Evolutionary conservation across 2,329 filamentous ascomycete species (phyloP).

Genomic region (Neonectria sp.): DNA sequence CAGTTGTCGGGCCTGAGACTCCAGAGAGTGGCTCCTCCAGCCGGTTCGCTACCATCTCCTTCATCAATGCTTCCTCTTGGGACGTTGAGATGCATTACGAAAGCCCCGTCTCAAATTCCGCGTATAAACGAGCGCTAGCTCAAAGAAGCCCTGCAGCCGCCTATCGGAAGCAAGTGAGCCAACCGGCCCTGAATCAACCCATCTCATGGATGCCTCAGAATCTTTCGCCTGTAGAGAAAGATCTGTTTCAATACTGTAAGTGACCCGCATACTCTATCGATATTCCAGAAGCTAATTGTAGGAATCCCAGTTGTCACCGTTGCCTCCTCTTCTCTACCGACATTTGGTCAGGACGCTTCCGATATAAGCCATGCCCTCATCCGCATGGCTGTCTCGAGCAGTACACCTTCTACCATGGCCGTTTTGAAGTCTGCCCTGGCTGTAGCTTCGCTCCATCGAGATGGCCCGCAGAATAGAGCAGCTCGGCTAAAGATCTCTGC

Average conservation of each 20-base stretch:
- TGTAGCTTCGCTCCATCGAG: constrained; percentile 33
- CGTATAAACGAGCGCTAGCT: not conserved
- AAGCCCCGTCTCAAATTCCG: not conserved
- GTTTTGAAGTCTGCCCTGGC: constrained; percentile 33
- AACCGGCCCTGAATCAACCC: not conserved
- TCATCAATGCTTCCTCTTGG: constrained; percentile 29
- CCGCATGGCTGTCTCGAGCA: constrained; percentile 36
- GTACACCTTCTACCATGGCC: constrained; percentile 23
- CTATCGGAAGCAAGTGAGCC: accelerated
- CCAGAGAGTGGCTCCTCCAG: not conserved
- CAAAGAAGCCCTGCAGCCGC: accelerated
- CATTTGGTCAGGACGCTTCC: constrained; percentile 31
- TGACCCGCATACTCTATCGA: not conserved
- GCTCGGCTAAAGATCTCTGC: constrained; percentile 31
- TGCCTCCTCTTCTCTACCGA: constrained; percentile 33
- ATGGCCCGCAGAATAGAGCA: accelerated
- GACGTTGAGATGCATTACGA: constrained; percentile 35
- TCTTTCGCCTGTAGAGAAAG: constrained; percentile 40
- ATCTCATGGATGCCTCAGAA: not conserved
- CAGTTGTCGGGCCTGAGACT: constrained; percentile 29
- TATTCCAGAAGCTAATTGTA: not conserved
- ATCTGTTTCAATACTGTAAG: constrained; percentile 41
- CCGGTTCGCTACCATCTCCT: not conserved
- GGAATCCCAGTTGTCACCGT: constrained; percentile 22
- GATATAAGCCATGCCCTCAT: constrained; percentile 28